phyloP scores from a whole-genome alignment of 148 eudicot genomes.

The Gaultheria prostrata region DNA sequence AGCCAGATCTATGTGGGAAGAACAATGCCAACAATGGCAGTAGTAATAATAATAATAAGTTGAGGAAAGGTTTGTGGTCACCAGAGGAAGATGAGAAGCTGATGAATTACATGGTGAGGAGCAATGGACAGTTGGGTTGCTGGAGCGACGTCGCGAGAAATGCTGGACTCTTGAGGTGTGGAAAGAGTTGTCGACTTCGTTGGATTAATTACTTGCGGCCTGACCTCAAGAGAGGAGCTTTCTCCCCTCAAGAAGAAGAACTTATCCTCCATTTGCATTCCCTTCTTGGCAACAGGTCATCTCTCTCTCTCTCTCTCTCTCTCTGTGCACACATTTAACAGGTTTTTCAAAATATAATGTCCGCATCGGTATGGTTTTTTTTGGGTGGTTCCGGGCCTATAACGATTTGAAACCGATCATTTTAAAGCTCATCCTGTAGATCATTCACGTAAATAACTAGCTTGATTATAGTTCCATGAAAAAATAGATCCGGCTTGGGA shows the following conservation, averaged over 20 bases:
- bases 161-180: slow-evolving; percentile 60
- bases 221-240: slow-evolving; percentile 64
- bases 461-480: too few relatives aligned
- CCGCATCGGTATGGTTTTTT: too few relatives aligned
- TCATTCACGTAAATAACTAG: too few relatives aligned
- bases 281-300: slow-evolving; percentile 46
- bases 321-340: slow-evolving; percentile 1
- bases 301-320: slow-evolving; percentile 18
- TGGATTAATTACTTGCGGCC: slow-evolving; percentile 69
- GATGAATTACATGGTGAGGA: slow-evolving; percentile 54
- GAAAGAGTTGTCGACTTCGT: slow-evolving; percentile 61
- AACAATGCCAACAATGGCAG: neutral
- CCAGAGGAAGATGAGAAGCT: slow-evolving; percentile 72
- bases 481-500: too few relatives aligned
- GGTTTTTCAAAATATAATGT: too few relatives aligned
- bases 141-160: slow-evolving; percentile 71
- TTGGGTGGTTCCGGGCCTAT: neutral
- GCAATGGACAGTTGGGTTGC: slow-evolving; percentile 45
- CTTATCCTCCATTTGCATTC: slow-evolving; percentile 61
- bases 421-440: neutral
- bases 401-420: neutral
- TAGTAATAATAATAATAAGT: slow-evolving; percentile 18
- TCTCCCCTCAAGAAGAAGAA: slow-evolving; percentile 60
- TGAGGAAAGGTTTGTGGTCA: slow-evolving; percentile 65
- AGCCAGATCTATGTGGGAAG: slow-evolving; percentile 41